These are phyloP conservation scores for Podospora australis DNA, from an alignment of 495 filamentous ascomycete species.

Conservation along the genomic window DNA sequence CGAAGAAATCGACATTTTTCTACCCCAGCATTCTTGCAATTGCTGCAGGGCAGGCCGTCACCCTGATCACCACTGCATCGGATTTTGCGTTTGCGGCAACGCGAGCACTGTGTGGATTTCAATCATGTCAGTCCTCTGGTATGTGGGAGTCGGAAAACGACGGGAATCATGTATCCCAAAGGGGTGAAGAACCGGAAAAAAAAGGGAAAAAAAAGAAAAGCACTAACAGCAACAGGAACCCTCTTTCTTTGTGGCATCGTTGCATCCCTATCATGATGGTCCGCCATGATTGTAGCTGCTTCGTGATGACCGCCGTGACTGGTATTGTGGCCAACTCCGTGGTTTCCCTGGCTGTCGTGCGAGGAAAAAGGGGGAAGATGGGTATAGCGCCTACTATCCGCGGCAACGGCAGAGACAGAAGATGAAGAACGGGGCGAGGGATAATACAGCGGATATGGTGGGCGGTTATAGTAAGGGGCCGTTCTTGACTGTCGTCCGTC, in stretches of 20 bases:
- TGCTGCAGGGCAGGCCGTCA: slow-evolving; percentile 68
- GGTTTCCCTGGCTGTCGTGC: slow-evolving; percentile 30
- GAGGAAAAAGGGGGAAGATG: slow-evolving; percentile 7
- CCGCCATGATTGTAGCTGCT: no score
- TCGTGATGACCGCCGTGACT: neutral
- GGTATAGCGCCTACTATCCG: neutral
- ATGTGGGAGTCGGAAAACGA: neutral
- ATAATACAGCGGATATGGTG: neutral
- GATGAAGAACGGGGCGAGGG: neutral
- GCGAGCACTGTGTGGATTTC: slow-evolving; percentile 57
- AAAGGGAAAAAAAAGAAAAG: neutral
- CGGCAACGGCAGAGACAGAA: neutral
- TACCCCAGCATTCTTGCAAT: slow-evolving; percentile 69
- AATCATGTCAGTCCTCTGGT: neutral
- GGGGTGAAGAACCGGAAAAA: neutral
- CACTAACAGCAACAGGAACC: slow-evolving; percentile 64
- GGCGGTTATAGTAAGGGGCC: no score
- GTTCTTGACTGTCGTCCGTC: no score
- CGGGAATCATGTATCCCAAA: neutral
- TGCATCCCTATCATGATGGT: no score
- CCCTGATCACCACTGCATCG: slow-evolving; percentile 85
- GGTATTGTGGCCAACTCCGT: no score
- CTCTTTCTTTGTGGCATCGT: slow-evolving; percentile 47
- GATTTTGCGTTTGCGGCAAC: slow-evolving; percentile 93
- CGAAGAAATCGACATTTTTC: slow-evolving; percentile 71